Conservation (phyloP, 108 stramenopile genomes). For the Pseudonitzschia pungens region DNA sequence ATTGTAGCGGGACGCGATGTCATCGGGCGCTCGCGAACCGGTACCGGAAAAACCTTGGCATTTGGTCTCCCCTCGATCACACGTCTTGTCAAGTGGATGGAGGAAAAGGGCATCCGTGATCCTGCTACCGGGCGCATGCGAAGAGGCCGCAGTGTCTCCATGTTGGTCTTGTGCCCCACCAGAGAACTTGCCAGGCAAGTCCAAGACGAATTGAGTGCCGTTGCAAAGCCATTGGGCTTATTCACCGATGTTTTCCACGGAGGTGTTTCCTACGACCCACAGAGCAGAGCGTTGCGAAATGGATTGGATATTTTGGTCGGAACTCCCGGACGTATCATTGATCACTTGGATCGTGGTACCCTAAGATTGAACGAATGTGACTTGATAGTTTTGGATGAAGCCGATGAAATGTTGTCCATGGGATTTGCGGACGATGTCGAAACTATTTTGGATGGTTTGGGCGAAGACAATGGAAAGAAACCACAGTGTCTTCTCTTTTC, state of each 20-base stretch:
- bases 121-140: conserved; percentile 43
- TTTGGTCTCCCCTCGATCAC: conserved; percentile 95
- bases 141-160: conserved; percentile 84
- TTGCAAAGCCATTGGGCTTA: conserved; percentile 79
- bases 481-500: conserved; percentile 96
- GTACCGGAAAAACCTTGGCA: conserved; percentile 99
- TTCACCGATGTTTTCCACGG: conserved; percentile 92
- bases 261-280: conserved; percentile 93
- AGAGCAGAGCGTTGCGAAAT: conserved; percentile 74
- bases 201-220: conserved; percentile 76
- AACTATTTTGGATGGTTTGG: conserved; percentile 82
- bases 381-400: conserved; percentile 96
- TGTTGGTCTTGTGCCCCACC: conserved; percentile 97
- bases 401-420: conserved; percentile 99
- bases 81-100: conserved; percentile 54
- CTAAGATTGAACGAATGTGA: conserved; percentile 81
- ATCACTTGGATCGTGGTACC: conserved; percentile 94
- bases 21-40: conserved; percentile 96
- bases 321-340: conserved; percentile 97
- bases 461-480: conserved; percentile 60
- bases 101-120: conserved; percentile 60
- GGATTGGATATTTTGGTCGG: conserved; percentile 98
- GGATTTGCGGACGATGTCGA: conserved; percentile 99
- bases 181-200: conserved; percentile 99
- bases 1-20: conserved; percentile 91